Percentiles rank a stretch among this genome's conserved stretches.
These are phyloP conservation scores for Rhynchospora pubera DNA, from an alignment of 176 grass and related monocot species.

Conservation along the genomic window DNA sequence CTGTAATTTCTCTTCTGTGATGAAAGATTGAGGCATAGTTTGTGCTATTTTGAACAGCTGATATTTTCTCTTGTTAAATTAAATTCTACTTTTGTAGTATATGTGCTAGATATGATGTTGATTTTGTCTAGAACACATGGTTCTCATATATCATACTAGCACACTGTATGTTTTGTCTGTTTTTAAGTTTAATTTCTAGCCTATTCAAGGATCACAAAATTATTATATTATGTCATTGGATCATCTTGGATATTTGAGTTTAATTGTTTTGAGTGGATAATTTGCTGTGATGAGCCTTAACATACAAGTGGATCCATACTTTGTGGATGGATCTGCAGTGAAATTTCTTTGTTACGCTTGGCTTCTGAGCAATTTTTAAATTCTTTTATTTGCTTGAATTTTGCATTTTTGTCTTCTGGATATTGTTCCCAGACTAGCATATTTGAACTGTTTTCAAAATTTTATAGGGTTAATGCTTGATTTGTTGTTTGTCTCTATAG, in stretches of 20 bases:
- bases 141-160: too few species aligned
- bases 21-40: not conserved
- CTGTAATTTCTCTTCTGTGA: not conserved
- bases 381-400: not conserved
- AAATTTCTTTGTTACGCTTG: constrained; percentile 68
- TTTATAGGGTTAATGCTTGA: not conserved
- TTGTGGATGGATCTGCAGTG: constrained; percentile 42
- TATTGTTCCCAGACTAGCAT: not conserved
- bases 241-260: not conserved
- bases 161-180: not conserved
- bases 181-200: not conserved
- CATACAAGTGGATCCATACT: constrained; percentile 37
- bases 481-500: not conserved
- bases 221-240: not conserved
- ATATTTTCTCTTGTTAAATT: not conserved
- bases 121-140: too few species aligned
- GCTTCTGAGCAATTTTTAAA: constrained; percentile 46
- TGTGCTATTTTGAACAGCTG: not conserved
- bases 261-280: not conserved
- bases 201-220: not conserved
- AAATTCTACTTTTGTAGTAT: too few species aligned
- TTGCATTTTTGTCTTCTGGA: not conserved
- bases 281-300: constrained; percentile 66
- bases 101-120: too few species aligned
- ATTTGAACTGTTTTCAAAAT: not conserved